Percentiles rank a stretch among this genome's conserved stretches.
These are phyloP conservation scores for Fusarium aywerte DNA, from an alignment of 2,329 filamentous ascomycete species.

Conservation along the genomic window DNA sequence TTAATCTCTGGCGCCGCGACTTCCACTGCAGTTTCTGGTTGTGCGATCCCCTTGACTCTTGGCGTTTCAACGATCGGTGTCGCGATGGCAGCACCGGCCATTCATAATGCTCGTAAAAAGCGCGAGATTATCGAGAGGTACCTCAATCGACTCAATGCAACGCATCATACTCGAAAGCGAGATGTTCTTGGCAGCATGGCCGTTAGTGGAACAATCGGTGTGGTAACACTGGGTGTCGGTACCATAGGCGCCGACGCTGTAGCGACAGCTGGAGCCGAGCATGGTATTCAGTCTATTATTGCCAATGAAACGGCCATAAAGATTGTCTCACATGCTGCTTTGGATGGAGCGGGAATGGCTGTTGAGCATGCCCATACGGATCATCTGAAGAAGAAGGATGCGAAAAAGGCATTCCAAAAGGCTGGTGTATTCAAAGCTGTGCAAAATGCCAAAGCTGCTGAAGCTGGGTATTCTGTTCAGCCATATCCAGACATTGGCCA, in stretches of 20 bases:
- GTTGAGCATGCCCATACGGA: slow-evolving; percentile 52
- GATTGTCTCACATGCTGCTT: slow-evolving; percentile 50
- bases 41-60: slow-evolving; percentile 53
- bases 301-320: slow-evolving; percentile 52
- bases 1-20: slow-evolving; percentile 55
- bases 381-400: slow-evolving; percentile 51
- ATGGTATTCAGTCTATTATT: slow-evolving; percentile 46
- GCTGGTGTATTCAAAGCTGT: slow-evolving; percentile 50
- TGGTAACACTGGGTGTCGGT: slow-evolving; percentile 52
- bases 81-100: slow-evolving; percentile 52
- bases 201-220: slow-evolving; percentile 51
- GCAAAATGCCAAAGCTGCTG: slow-evolving; percentile 45
- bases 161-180: slow-evolving; percentile 54
- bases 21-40: slow-evolving; percentile 53
- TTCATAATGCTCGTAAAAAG: slow-evolving; percentile 57
- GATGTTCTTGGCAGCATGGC: slow-evolving; percentile 55
- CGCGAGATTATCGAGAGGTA: slow-evolving; percentile 55
- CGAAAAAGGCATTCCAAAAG: slow-evolving; percentile 48
- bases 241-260: slow-evolving; percentile 51
- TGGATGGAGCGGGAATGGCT: slow-evolving; percentile 52
- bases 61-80: slow-evolving; percentile 55
- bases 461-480: slow-evolving; percentile 36
- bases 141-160: slow-evolving; percentile 49
- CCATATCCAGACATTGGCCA: slow-evolving; percentile 28
- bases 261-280: slow-evolving; percentile 50